A percentile compares a stretch with the other conserved stretches of the same genome.
phyloP scores from a whole-genome alignment of 2,329 filamentous ascomycete species.

The Cladosporium oxysporum region DNA sequence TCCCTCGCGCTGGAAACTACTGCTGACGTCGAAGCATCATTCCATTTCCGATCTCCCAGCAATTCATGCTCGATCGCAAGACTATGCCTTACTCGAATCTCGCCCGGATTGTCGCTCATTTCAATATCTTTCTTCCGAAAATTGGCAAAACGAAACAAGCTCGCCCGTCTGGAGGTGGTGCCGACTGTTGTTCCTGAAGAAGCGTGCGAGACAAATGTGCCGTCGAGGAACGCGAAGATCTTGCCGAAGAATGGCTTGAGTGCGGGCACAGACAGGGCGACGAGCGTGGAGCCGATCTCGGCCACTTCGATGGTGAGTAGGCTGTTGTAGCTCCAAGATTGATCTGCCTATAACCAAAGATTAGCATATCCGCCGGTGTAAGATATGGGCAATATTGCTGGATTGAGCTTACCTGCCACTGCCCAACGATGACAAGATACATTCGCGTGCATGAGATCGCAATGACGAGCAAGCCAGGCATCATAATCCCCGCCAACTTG shows the following conservation, averaged over 20 bases:
- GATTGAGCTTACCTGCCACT: slow-evolving; percentile 36
- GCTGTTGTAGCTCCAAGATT: slow-evolving; percentile 55
- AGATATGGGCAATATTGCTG: neutral
- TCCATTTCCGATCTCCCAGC: neutral
- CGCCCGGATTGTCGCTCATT: neutral
- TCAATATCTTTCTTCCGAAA: neutral
- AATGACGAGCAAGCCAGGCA: slow-evolving; percentile 54
- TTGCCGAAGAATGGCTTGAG: slow-evolving; percentile 45
- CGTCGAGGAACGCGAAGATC: slow-evolving; percentile 22
- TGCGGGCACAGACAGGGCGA: slow-evolving; percentile 54
- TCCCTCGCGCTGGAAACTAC: neutral
- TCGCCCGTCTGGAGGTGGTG: neutral
- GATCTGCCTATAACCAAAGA: slow-evolving; percentile 37
- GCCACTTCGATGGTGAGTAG: slow-evolving; percentile 54
- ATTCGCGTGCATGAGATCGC: slow-evolving; percentile 52
- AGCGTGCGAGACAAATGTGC: slow-evolving; percentile 7
- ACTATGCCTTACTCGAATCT: slow-evolving; percentile 9
- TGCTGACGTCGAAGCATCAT: neutral
- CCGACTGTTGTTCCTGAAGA: neutral
- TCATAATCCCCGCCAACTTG: slow-evolving; percentile 50
- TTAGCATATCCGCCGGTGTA: neutral
- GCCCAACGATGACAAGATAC: slow-evolving; percentile 51
- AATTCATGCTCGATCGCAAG: slow-evolving; percentile 1
- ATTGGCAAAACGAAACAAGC: neutral
- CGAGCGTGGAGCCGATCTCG: slow-evolving; percentile 53